Evolutionary conservation across 140 eudicot species (phyloP).

Genomic region (Ambrosia hybrid): DNA sequence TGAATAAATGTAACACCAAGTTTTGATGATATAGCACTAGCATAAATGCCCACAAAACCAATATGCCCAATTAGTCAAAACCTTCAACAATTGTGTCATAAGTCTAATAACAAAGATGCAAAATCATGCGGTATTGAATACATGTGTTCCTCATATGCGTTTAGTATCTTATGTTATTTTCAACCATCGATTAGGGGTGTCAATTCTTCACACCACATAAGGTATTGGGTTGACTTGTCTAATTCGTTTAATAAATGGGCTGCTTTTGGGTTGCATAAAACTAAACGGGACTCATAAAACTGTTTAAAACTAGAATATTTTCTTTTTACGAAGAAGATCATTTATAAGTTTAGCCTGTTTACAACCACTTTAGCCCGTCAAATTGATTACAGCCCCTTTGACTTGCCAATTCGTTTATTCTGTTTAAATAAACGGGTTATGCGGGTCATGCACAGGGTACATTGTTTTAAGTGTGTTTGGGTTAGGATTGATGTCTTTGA

Average conservation of each 20-base stretch:
- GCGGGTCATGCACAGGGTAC: not conserved
- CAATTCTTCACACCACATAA: not conserved
- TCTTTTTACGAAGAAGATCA: not conserved
- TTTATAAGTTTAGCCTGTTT: not conserved
- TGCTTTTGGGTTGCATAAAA: not conserved
- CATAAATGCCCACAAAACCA: not conserved
- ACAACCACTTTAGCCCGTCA: not conserved
- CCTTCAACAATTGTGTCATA: not conserved
- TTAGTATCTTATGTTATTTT: constrained; percentile 1
- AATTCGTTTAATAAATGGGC: not conserved
- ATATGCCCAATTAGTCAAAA: not conserved
- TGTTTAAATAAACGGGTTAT: not conserved
- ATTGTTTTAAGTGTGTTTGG: not conserved
- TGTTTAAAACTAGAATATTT: not conserved
- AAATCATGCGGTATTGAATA: not conserved
- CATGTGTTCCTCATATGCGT: not conserved
- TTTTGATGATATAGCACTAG: not conserved
- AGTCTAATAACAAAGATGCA: not conserved
- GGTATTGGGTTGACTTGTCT: not conserved
- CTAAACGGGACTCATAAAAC: too few species aligned
- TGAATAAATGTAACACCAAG: not conserved
- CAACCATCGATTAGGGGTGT: not conserved
- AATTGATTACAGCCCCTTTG: not conserved
- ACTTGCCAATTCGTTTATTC: not conserved
- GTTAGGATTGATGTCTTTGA: not conserved